A percentile compares a stretch with the other conserved stretches of the same genome.
phyloP scores from a whole-genome alignment of 1,284 basidiomycete genomes.

The Neolentinus lepideus region DNA sequence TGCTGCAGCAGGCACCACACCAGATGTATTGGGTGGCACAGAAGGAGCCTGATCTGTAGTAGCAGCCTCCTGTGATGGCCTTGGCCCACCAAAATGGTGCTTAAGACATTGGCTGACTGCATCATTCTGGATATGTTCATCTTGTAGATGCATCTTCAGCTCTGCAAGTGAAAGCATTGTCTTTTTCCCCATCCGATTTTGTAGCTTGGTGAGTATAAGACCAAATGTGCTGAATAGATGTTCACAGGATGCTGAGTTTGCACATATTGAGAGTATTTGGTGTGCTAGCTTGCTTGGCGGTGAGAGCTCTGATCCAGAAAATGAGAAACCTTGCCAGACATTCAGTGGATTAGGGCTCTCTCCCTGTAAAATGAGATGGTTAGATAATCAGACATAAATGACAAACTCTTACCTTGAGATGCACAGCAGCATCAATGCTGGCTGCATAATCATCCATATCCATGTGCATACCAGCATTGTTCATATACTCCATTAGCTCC shows the following conservation, averaged over 20 bases:
- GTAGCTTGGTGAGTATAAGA: conserved; percentile 11
- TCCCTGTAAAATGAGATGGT: background rate
- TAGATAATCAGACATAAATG: no score
- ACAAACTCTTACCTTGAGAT: no score
- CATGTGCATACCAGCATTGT: no score
- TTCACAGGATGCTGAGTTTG: conserved; percentile 14
- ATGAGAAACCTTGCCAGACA: background rate
- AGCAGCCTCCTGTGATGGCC: no score
- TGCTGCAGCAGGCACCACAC: background rate
- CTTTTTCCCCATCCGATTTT: conserved; percentile 9
- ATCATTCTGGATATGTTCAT: conserved; percentile 10
- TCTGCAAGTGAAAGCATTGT: conserved; percentile 11
- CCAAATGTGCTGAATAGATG: conserved; percentile 14
- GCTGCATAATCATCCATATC: no score
- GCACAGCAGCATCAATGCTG: no score
- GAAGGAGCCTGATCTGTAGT: background rate
- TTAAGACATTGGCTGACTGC: conserved; percentile 3
- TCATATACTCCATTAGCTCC: no score
- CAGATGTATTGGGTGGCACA: background rate
- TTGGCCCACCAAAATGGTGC: background rate
- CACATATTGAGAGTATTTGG: conserved; percentile 10
- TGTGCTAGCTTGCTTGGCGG: conserved; percentile 4
- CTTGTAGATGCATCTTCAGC: conserved; percentile 13
- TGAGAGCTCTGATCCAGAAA: background rate
- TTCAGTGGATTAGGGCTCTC: background rate